Evolutionary conservation across 2,329 filamentous ascomycete species (phyloP).

Genomic region (Botrytis cinerea): DNA sequence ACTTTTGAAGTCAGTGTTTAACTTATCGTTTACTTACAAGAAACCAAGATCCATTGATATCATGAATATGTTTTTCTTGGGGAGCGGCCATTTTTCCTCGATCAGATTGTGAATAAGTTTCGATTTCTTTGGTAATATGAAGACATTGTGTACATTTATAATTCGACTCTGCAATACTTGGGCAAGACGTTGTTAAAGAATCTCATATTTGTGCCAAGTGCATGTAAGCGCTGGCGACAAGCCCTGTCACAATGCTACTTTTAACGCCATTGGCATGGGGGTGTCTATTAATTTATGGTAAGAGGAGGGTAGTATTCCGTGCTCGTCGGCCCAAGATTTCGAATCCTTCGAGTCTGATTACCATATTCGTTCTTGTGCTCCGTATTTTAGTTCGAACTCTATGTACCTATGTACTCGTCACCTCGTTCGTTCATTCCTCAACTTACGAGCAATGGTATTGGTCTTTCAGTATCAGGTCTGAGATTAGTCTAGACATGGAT

Average conservation of each 20-base stretch:
- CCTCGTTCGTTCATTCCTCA: conserved; percentile 9
- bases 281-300: neutral
- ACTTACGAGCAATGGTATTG: neutral
- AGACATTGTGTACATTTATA: neutral
- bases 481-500: neutral
- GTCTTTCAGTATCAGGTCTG: too few species aligned
- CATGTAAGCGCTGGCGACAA: conserved; percentile 6
- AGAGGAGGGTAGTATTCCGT: neutral
- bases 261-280: neutral
- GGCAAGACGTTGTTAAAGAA: neutral
- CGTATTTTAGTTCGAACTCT: neutral
- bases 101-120: neutral
- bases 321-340: neutral
- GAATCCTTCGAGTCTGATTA: neutral
- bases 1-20: neutral
- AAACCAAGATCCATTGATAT: neutral
- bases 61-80: neutral
- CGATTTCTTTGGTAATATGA: neutral
- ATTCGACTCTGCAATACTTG: neutral
- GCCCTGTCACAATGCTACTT: neutral
- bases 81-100: neutral
- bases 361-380: neutral
- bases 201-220: neutral
- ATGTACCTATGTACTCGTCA: neutral
- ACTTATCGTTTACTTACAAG: neutral